Percentiles rank a stretch among this genome's conserved stretches.
These are phyloP conservation scores for Candida maris DNA, from an alignment of 805 yeast species.

Conservation along the genomic window DNA sequence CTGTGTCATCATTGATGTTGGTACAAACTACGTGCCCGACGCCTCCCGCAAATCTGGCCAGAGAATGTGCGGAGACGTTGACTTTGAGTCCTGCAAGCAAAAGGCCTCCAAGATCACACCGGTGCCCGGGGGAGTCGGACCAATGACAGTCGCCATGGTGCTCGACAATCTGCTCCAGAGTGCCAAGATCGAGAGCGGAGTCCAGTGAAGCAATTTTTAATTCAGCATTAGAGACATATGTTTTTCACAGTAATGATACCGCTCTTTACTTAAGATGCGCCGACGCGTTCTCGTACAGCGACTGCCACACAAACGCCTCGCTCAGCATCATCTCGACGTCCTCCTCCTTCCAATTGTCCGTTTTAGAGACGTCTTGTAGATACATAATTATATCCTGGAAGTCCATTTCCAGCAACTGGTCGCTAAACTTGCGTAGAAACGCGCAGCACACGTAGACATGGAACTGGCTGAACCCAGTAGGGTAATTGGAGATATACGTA, in stretches of 20 bases:
- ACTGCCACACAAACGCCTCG: conserved; percentile 97
- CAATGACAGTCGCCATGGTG: conserved; percentile 98
- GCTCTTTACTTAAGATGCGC: conserved; percentile 62
- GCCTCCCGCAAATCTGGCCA: conserved; percentile 69
- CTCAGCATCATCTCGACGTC: conserved; percentile 89
- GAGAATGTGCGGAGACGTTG: conserved; percentile 93
- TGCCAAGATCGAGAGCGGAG: conserved; percentile 41
- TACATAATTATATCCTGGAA: conserved; percentile 93
- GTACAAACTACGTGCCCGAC: conserved; percentile 86
- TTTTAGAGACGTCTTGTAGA: conserved; percentile 80
- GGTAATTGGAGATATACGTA: conserved; percentile 75
- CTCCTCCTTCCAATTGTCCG: conserved; percentile 77
- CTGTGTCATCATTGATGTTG: conserved; percentile 88
- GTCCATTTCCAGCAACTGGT: conserved; percentile 74
- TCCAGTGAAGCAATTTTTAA: not conserved
- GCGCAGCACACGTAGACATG: conserved; percentile 98
- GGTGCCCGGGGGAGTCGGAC: conserved; percentile 99
- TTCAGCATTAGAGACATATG: not conserved
- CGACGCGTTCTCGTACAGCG: conserved; percentile 81
- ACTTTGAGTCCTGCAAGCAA: conserved; percentile 60
- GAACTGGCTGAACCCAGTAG: conserved; percentile 81
- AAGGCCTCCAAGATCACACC: conserved; percentile 80
- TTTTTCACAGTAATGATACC: not conserved
- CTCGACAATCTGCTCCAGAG: conserved; percentile 78
- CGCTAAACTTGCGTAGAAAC: conserved; percentile 83